Evolutionary conservation across 177 flowering plant genomes (phyloP).

Genomic region (Vitis hybrid): DNA sequence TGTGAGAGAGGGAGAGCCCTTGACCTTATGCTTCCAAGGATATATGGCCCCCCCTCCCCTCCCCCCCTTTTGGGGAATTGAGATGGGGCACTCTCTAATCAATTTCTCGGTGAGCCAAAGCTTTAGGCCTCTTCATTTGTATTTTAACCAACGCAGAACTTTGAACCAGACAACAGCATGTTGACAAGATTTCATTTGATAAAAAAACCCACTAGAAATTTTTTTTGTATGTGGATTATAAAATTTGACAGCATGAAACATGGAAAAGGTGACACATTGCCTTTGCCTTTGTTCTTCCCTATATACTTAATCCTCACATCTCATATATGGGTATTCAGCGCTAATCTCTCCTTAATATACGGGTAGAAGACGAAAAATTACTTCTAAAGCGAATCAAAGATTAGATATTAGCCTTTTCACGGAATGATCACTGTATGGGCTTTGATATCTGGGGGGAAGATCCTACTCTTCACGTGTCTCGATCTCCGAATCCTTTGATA

Average conservation of each 20-base stretch:
- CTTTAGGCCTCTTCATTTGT: conserved; percentile 17
- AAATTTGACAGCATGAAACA: conserved; percentile 13
- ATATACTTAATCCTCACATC: conserved; percentile 4
- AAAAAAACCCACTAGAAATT: background rate
- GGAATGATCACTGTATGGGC: too few relatives aligned
- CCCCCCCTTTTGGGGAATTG: conserved; percentile 8
- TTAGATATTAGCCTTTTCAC: too few relatives aligned
- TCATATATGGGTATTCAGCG: background rate
- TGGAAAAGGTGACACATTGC: conserved; percentile 28
- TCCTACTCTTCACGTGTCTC: too few relatives aligned
- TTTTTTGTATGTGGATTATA: background rate
- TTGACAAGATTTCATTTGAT: conserved; percentile 17
- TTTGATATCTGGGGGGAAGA: too few relatives aligned
- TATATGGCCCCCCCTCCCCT: background rate
- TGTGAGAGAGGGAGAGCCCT: conserved; percentile 9
- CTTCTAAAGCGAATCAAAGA: too few relatives aligned
- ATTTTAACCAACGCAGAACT: conserved; percentile 12
- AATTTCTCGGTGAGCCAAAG: conserved; percentile 17
- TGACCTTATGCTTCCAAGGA: conserved; percentile 1
- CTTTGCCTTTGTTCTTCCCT: conserved; percentile 20
- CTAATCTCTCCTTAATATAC: too few relatives aligned
- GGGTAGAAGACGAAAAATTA: too few relatives aligned
- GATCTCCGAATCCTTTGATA: too few relatives aligned
- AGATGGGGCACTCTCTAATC: conserved; percentile 17
- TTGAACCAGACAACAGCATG: conserved; percentile 23